Base-by-base conservation (phyloP, 2,329 filamentous ascomycete species). In the Arachnopeziza araneosa region DNA sequence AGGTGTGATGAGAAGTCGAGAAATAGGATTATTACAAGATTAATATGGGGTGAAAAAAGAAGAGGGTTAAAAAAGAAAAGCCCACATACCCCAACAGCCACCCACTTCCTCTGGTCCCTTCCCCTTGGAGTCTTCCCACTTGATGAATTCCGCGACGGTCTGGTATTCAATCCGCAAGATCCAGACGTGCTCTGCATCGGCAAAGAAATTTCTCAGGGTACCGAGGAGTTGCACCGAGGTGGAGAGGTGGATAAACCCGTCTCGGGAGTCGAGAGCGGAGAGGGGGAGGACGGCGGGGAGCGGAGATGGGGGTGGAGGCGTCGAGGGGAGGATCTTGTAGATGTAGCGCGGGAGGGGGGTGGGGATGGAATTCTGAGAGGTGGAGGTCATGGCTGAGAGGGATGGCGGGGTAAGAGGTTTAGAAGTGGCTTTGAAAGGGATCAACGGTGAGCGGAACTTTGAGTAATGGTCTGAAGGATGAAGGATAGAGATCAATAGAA, bases 311-410 rank as follows among this genome's bases (percentile, higher is more conserved):
- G 66, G 67, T 26, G 63, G 10, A 1, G 65, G 60, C 8, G 61
- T 51, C 7, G 67, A 56, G 19, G 70, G 68, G 19, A 71, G 58
- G 61, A 71, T 71, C 53, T 71, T 71, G 63, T 71, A 71, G 55
- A 71, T 70, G 60, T 68, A 71, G n/a, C 50, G 59, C 65, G 52
- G 69, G 69, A 5, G 59, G 57, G 36, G 48, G 60, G 55, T 14
- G 59, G 36, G 23, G 59, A 56, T 53, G 54, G 54, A 48, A 60
- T 57, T 26, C 12, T 44, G 36, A 44, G 36, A 12, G 6, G 36
- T 8, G 36, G 17, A 8, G 36, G 12, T 2, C 6, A 44, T 30
- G 26, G 26, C 26, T n/a, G n/a, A 9, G 26, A 9, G 4, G 5
- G 26, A 5, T 30, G 26, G 26, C 26, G 26, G 26, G 26, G 26